These are phyloP conservation scores for Camelina sativa DNA, from an alignment of 345 rosid genomes.

Conservation along the genomic window DNA sequence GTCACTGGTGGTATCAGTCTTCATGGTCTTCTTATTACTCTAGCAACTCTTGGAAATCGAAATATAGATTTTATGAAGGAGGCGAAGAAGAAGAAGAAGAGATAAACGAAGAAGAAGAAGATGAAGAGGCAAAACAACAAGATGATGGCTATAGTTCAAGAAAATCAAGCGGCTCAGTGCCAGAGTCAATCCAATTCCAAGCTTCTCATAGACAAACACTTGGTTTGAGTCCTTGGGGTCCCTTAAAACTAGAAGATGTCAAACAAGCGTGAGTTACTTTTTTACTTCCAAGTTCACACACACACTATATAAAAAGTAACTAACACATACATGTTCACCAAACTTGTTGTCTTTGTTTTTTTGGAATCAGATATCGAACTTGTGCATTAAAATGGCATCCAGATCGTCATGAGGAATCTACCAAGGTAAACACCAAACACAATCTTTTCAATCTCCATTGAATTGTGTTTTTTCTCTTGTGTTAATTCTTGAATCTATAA, in stretches of 20 bases:
- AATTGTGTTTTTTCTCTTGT: neutral
- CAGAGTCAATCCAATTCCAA: constrained; percentile 38
- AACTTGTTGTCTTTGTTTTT: neutral
- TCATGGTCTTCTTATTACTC: constrained; percentile 47
- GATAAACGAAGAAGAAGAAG: too few relatives aligned
- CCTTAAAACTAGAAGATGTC: constrained; percentile 69
- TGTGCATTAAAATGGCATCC: constrained; percentile 95
- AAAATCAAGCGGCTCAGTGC: constrained; percentile 32
- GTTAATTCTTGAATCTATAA: constrained; percentile 7
- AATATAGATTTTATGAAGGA: constrained; percentile 44
- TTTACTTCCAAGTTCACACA: neutral
- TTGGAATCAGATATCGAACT: constrained; percentile 59
- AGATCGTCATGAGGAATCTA: constrained; percentile 81
- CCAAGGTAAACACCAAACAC: constrained; percentile 57
- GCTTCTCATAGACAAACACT: constrained; percentile 72
- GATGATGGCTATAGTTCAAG: constrained; percentile 16
- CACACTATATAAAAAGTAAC: neutral
- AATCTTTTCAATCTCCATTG: neutral
- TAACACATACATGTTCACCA: constrained; percentile 3
- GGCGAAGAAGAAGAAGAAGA: constrained; percentile 24
- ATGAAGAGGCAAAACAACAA: neutral
- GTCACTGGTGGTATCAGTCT: constrained; percentile 47
- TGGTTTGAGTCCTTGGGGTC: constrained; percentile 68
- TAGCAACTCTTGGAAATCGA: constrained; percentile 49
- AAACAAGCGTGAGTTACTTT: constrained; percentile 68